phyloP scores from a whole-genome alignment of 2,329 filamentous ascomycete genomes.

The Ophiostoma quercus region DNA sequence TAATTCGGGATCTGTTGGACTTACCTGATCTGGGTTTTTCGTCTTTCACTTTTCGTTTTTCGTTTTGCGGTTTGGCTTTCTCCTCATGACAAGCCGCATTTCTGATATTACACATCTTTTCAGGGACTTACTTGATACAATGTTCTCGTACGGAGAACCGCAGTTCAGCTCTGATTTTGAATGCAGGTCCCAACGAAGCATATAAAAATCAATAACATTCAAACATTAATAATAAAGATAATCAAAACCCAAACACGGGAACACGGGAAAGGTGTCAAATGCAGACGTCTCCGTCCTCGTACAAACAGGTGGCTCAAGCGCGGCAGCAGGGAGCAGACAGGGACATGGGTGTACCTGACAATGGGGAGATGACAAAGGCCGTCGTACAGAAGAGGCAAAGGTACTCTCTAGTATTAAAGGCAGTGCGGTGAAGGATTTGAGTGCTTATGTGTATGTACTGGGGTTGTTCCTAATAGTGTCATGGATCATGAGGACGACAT shows the following conservation, averaged over 20 bases:
- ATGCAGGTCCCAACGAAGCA: background rate
- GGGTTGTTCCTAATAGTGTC: too few species aligned
- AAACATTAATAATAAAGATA: too few species aligned
- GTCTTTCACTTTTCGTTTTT: background rate
- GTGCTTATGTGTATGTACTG: background rate
- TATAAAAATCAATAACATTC: background rate
- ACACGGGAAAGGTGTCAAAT: background rate
- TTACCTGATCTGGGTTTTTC: background rate
- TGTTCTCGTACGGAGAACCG: background rate
- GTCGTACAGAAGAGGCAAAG: background rate
- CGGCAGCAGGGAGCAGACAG: slow-evolving; percentile 9
- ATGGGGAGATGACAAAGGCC: background rate
- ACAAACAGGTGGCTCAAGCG: slow-evolving; percentile 19
- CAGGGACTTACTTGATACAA: background rate
- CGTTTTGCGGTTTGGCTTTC: background rate
- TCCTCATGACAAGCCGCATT: background rate
- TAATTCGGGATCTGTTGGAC: background rate
- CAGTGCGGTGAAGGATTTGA: background rate
- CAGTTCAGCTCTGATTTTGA: background rate
- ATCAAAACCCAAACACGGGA: background rate
- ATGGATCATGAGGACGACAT: background rate
- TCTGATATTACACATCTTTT: background rate
- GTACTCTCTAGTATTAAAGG: background rate
- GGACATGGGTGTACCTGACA: slow-evolving; percentile 2
- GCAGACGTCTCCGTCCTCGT: background rate